Conservation (phyloP, 2,329 filamentous ascomycete species). For the Xylariaceae sp. region DNA sequence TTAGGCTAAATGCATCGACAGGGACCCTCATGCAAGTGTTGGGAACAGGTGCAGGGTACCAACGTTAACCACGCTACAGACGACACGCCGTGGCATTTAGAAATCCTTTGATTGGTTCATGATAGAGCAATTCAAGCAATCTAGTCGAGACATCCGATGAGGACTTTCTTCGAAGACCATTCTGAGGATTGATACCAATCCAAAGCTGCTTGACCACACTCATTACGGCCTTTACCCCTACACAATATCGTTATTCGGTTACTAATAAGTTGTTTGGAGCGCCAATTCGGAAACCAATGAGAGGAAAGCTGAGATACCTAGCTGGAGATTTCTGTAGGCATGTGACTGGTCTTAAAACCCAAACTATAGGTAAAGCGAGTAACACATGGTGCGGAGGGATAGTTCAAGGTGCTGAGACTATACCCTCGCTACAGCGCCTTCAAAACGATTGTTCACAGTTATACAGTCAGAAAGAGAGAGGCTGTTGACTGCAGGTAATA, state of each 20-base stretch:
- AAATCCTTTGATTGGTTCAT: constrained; percentile 2
- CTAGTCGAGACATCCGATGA: constrained; percentile 11
- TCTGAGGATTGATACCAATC: not conserved
- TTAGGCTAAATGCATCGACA: constrained; percentile 32
- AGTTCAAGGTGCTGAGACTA: not conserved
- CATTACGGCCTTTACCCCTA: too few relatives aligned
- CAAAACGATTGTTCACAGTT: not conserved
- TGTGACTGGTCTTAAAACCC: not conserved
- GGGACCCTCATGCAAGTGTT: constrained; percentile 8
- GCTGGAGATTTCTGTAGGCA: too few relatives aligned
- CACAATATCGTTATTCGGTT: too few relatives aligned
- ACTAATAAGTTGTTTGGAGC: too few relatives aligned
- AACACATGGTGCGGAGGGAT: constrained; percentile 4
- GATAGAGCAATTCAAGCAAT: constrained; percentile 11
- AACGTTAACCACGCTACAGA: constrained; percentile 7
- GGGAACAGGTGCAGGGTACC: constrained; percentile 8
- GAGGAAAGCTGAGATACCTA: too few relatives aligned
- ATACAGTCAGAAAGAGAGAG: too few relatives aligned
- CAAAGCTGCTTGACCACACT: too few relatives aligned
- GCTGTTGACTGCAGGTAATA: not conserved
- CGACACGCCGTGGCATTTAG: constrained; percentile 1
- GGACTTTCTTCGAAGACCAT: not conserved
- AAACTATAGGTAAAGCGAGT: constrained; percentile 1
- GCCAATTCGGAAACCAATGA: too few relatives aligned
- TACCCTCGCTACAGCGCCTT: not conserved